Percentiles rank a stretch among this genome's conserved stretches.
These are phyloP conservation scores for Aspergillus uvarum DNA, from an alignment of 2,329 filamentous ascomycete species.

Conservation along the genomic window DNA sequence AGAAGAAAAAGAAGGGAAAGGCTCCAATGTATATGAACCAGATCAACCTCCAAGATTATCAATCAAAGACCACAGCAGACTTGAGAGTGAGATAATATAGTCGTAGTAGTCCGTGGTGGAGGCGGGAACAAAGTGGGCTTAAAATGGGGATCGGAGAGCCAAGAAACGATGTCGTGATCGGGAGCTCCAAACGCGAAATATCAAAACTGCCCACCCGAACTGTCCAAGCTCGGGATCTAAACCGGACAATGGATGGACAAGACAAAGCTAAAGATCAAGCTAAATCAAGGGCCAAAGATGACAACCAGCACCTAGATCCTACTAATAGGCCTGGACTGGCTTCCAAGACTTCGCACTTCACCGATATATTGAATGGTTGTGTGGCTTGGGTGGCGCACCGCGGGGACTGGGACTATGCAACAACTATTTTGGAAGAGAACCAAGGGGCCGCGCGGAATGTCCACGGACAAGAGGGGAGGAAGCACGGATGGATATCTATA, in stretches of 20 bases:
- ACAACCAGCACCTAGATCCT: not conserved
- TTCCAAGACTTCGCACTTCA: not conserved
- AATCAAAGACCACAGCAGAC: slow-evolving; percentile 14
- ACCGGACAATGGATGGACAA: slow-evolving; percentile 2
- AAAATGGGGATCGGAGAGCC: slow-evolving; percentile 17
- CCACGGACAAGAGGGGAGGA: slow-evolving; percentile 8
- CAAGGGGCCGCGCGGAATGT: not conserved
- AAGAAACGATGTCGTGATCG: slow-evolving; percentile 33
- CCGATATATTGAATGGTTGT: not conserved
- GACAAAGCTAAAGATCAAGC: not conserved
- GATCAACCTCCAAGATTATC: slow-evolving; percentile 3
- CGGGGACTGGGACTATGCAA: not conserved
- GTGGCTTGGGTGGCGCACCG: not conserved
- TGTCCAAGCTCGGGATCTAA: slow-evolving; percentile 1
- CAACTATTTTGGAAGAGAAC: not conserved
- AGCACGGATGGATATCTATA: not conserved
- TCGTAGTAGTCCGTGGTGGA: slow-evolving; percentile 5
- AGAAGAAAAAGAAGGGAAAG: not conserved
- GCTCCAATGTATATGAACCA: not conserved
- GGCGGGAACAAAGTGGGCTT: slow-evolving; percentile 13
- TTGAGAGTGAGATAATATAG: slow-evolving; percentile 9
- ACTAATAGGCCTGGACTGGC: not conserved
- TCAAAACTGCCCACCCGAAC: slow-evolving; percentile 15
- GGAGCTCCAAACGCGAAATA: slow-evolving; percentile 23
- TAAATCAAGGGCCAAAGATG: not conserved